Evolutionary conservation across 1,139 yeast species (phyloP).

Genomic region (Scheffersomyces illinoinensis): DNA sequence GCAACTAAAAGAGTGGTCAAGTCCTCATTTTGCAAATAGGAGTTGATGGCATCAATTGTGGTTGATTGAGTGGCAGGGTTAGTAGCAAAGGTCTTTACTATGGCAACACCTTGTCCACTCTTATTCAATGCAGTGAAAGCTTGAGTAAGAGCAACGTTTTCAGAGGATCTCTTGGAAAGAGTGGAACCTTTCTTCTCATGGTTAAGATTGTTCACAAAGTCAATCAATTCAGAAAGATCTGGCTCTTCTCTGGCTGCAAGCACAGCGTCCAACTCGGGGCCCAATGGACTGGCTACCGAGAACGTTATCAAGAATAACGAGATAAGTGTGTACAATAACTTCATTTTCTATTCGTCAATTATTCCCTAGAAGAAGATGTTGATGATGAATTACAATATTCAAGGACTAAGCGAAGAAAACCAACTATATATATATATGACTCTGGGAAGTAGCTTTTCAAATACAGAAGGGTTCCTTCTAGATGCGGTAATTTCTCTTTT

Average conservation of each 20-base stretch:
- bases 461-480: not conserved
- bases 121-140: constrained; percentile 27
- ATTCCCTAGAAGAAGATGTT: not conserved
- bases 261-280: not conserved
- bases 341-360: not conserved
- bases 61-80: constrained; percentile 22
- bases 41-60: constrained; percentile 21
- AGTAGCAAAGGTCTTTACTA: constrained; percentile 24
- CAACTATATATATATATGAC: not conserved
- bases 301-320: constrained; percentile 1
- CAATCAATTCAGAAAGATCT: not conserved
- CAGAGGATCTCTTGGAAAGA: constrained; percentile 5
- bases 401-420: not conserved
- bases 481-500: not conserved
- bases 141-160: constrained; percentile 25
- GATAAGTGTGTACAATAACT: not conserved
- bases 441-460: not conserved
- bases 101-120: constrained; percentile 25
- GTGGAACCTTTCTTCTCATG: not conserved
- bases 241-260: not conserved
- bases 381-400: not conserved
- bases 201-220: not conserved
- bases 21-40: constrained; percentile 22
- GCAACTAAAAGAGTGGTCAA: constrained; percentile 22
- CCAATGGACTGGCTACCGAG: constrained; percentile 1